Base-by-base conservation (phyloP, 768 basidiomycete genomes). In the Tricholoma flavovirens region DNA sequence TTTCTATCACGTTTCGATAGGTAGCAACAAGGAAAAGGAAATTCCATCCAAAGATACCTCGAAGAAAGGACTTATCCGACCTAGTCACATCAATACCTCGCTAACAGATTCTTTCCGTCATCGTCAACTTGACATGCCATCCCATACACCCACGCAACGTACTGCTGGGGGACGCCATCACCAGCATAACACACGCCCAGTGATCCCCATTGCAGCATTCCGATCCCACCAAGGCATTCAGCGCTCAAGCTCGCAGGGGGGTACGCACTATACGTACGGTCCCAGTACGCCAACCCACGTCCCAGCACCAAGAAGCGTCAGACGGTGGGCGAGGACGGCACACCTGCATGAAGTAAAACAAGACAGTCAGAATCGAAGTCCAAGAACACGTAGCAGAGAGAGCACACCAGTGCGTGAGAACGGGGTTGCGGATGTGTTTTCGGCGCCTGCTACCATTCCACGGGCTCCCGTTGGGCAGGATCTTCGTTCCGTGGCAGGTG, bases 341-440 rank as follows among this genome's bases (percentile, higher is more conserved):
- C 87, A 89, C 72, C 60, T 88, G 46, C 87, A 89, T 59, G 83
- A 86, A 63, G 80, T 87, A 56, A 77, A 64, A 42, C 21, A 5
- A 12, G 46, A 51, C 19, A 5, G 8, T 12, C 43, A 15, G 33
- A 42, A 10, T 42, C 40, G 17, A 40, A 30, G 48, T 21, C 49
- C 35, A 38, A 58, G 30, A 29, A 46, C 29, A 10, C 26, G 10
- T 30, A 30, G 12, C 9, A 26, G 36, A 24, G 21, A 17, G 2
- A 30, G 19, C 4, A 14, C 7, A 8, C 22, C 12, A 14, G 22
- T 11, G 2, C n/a, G 11, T 14, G 36, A 19, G 36, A 51, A 57
- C 22, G 40, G 43, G 21, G n/a, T 3, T 21, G 51, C 7, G 15
- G 56, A 57, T 15, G 30, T 55, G 2, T 53, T 43, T 29, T 29